Evolutionary conservation across 805 yeast genomes (phyloP).

Genomic region (Candida tibetensis): DNA sequence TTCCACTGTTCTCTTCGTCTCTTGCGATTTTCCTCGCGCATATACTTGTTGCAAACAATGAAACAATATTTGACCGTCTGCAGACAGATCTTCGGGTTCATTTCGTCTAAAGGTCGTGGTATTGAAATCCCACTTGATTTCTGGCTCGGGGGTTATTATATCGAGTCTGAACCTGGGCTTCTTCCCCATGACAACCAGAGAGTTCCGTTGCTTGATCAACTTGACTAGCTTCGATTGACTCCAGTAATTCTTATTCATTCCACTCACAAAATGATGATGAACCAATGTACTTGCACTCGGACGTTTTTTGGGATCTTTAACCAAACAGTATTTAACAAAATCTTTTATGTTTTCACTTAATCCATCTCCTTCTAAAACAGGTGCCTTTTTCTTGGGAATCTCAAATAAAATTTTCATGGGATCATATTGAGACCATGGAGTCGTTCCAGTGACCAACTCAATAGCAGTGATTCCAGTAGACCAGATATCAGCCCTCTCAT

Average conservation of each 20-base stretch:
- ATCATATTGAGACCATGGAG: slow-evolving; percentile 71
- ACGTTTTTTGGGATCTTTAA: slow-evolving; percentile 62
- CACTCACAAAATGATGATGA: slow-evolving; percentile 49
- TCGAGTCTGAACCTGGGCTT: slow-evolving; percentile 5
- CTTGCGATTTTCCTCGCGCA: slow-evolving; percentile 49
- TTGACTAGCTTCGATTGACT: slow-evolving; percentile 25
- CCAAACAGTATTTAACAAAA: slow-evolving; percentile 64
- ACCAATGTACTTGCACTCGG: slow-evolving; percentile 60
- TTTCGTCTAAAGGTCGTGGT: slow-evolving; percentile 6
- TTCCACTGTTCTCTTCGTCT: slow-evolving; percentile 47
- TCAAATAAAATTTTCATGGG: slow-evolving; percentile 75
- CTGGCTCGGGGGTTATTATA: neutral
- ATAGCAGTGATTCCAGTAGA: slow-evolving; percentile 89
- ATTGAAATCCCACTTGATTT: slow-evolving; percentile 17
- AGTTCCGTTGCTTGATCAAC: slow-evolving; percentile 41
- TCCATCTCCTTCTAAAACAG: slow-evolving; percentile 45
- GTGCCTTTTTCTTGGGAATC: slow-evolving; percentile 67
- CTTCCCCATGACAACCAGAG: neutral
- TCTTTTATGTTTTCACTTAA: slow-evolving; percentile 55
- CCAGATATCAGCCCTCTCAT: slow-evolving; percentile 93
- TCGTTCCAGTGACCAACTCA: slow-evolving; percentile 78
- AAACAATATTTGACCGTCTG: slow-evolving; percentile 39
- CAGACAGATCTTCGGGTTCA: neutral
- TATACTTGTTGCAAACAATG: slow-evolving; percentile 48
- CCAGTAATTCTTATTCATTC: slow-evolving; percentile 5